Conservation (phyloP, 495 filamentous ascomycete genomes). For the Bacidia gigantensis region DNA sequence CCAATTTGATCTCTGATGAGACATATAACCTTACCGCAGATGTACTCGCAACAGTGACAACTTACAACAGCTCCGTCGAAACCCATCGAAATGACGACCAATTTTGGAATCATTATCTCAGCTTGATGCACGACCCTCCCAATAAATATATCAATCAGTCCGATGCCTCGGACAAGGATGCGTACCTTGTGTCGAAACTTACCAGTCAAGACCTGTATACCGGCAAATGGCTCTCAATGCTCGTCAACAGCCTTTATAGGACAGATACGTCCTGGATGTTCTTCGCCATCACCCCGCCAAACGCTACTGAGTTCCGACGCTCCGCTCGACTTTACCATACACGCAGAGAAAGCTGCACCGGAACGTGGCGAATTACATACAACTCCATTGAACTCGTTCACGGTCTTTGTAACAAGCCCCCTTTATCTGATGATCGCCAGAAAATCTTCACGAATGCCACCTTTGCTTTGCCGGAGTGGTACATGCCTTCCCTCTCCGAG, state of each 20-base stretch:
- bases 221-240: too few relatives aligned
- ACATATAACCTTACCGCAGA: neutral
- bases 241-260: too few relatives aligned
- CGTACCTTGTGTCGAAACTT: too few relatives aligned
- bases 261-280: neutral
- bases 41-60: constrained; percentile 1
- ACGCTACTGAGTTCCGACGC: neutral
- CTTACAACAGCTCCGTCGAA: constrained; percentile 4
- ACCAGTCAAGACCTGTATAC: too few relatives aligned
- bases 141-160: neutral
- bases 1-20: neutral
- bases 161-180: neutral
- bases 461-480: neutral
- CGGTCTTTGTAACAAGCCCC: neutral
- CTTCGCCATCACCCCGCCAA: neutral
- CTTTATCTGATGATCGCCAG: constrained; percentile 2
- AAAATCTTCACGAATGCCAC: constrained; percentile 7
- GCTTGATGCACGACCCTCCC: neutral
- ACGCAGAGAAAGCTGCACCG: constrained; percentile 1
- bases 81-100: neutral
- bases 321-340: neutral
- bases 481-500: constrained; percentile 2
- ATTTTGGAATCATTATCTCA: constrained; percentile 1
- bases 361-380: constrained; percentile 7
- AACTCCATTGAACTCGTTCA: constrained; percentile 1